These are phyloP conservation scores for Nothophaeocryptopus gaeumannii DNA, from an alignment of 2,329 filamentous ascomycete genomes.

Conservation along the genomic window DNA sequence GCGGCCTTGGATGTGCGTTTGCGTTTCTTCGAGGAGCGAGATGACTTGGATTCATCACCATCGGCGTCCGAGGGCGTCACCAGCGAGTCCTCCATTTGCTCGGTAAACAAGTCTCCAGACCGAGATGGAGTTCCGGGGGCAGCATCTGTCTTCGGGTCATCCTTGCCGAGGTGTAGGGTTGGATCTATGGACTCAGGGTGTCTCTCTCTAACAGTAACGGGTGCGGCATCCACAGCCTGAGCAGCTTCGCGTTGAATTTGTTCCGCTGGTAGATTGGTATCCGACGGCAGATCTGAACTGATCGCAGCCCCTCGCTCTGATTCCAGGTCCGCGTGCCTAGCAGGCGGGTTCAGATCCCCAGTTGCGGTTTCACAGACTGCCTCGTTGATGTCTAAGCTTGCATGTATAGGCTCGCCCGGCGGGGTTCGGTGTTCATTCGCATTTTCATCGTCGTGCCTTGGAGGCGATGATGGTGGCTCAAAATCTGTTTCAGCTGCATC, in stretches of 20 bases:
- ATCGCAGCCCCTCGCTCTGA: too few relatives aligned
- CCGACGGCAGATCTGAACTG: conserved; percentile 26
- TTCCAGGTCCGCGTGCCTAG: too few relatives aligned
- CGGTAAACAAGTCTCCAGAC: background rate
- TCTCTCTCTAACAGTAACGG: too few relatives aligned
- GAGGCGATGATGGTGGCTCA: conserved; percentile 32
- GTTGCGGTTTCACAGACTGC: too few relatives aligned
- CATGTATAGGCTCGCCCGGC: too few relatives aligned
- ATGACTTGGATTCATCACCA: background rate
- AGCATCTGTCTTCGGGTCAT: too few relatives aligned
- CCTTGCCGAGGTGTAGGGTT: too few relatives aligned
- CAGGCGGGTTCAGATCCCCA: too few relatives aligned
- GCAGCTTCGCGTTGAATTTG: conserved; percentile 29
- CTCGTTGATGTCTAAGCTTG: too few relatives aligned
- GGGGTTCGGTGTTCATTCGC: too few relatives aligned
- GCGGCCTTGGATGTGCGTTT: conserved; percentile 22
- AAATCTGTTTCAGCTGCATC: conserved; percentile 17
- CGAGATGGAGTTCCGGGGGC: too few relatives aligned
- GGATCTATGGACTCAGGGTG: too few relatives aligned
- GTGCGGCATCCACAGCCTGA: conserved; percentile 4
- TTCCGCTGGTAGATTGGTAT: conserved; percentile 24
- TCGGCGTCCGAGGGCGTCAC: conserved; percentile 1
- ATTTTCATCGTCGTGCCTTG: conserved; percentile 8
- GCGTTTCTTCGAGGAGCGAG: conserved; percentile 25
- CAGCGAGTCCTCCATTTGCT: conserved; percentile 4